phyloP scores from a whole-genome alignment of 371 early-diverging fungal genomes.

The Rhizopus sp. region DNA sequence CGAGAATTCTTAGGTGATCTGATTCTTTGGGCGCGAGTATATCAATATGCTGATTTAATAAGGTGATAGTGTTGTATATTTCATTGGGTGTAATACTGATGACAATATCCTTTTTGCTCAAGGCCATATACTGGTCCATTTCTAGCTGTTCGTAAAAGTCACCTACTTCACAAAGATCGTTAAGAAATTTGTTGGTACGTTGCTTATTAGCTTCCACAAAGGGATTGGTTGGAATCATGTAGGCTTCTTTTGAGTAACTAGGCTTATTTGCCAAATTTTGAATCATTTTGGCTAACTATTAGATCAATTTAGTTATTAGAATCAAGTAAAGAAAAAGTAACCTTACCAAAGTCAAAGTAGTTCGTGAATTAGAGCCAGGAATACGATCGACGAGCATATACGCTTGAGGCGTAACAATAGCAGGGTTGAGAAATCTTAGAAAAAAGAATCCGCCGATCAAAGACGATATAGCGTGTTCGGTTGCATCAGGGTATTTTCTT shows the following conservation, averaged over 20 bases:
- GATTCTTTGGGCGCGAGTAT: conserved; percentile 78
- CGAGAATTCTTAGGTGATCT: conserved; percentile 75
- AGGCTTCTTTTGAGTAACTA: conserved; percentile 89
- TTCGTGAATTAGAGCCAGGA: conserved; percentile 72
- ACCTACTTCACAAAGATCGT: conserved; percentile 90
- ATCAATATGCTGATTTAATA: conserved; percentile 82
- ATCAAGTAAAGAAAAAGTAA: background rate
- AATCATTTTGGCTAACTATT: conserved; percentile 84
- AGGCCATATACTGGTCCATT: conserved; percentile 96
- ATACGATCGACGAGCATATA: conserved; percentile 85
- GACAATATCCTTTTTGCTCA: conserved; percentile 89
- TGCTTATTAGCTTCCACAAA: conserved; percentile 89
- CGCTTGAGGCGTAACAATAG: conserved; percentile 90
- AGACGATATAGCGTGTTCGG: conserved; percentile 81
- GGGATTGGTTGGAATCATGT: conserved; percentile 87
- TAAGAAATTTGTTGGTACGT: conserved; percentile 84
- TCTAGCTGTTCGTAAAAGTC: conserved; percentile 95
- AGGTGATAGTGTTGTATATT: conserved; percentile 87
- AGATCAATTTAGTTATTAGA: background rate
- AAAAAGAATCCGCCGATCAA: conserved; percentile 95
- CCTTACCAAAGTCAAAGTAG: conserved; percentile 72
- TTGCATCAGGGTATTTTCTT: conserved; percentile 82
- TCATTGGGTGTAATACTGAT: conserved; percentile 91
- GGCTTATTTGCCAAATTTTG: conserved; percentile 96
- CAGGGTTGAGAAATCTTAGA: conserved; percentile 90